These are phyloP conservation scores for Microdochium paspali DNA, from an alignment of 2,329 filamentous ascomycete species.

Conservation along the genomic window DNA sequence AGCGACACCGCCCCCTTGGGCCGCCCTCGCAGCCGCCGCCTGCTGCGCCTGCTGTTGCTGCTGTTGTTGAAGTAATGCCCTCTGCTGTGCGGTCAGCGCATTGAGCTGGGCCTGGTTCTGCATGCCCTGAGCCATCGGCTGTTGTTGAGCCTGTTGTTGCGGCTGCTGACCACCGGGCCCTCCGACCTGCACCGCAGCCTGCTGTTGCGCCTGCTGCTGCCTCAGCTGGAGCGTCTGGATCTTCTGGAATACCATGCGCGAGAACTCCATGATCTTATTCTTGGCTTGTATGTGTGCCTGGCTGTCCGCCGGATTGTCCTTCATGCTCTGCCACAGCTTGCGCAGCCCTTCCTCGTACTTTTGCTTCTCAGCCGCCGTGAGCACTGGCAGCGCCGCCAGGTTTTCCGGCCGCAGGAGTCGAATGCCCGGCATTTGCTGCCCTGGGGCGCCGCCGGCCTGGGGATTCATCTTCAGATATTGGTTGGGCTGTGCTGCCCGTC, in stretches of 20 bases:
- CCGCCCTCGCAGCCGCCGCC: conserved; percentile 7
- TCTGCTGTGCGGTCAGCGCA: conserved; percentile 8
- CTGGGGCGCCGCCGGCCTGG: conserved; percentile 8
- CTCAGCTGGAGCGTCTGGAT: conserved; percentile 25
- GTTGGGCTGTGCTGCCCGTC: not conserved
- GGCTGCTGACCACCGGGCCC: conserved; percentile 17
- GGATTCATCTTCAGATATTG: conserved; percentile 11
- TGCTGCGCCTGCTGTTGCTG: conserved; percentile 14
- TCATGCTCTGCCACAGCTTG: conserved; percentile 38
- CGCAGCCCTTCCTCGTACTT: conserved; percentile 51
- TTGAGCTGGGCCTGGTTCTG: conserved; percentile 1
- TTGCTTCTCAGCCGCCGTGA: conserved; percentile 43
- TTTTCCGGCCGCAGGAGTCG: conserved; percentile 33
- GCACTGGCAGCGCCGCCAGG: conserved; percentile 38
- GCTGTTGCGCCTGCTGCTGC: conserved; percentile 6
- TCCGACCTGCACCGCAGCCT: conserved; percentile 13
- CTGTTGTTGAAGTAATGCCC: conserved; percentile 23
- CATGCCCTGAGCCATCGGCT: conserved; percentile 4
- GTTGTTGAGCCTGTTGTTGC: conserved; percentile 15
- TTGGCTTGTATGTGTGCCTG: conserved; percentile 39
- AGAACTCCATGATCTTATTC: conserved; percentile 52
- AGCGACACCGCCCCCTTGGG: conserved; percentile 6
- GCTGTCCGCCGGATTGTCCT: conserved; percentile 36
- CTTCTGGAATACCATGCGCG: conserved; percentile 44
- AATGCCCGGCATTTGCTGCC: too few species aligned